Conservation (phyloP, 305 asterid genomes). For the Striga hermonthica region DNA sequence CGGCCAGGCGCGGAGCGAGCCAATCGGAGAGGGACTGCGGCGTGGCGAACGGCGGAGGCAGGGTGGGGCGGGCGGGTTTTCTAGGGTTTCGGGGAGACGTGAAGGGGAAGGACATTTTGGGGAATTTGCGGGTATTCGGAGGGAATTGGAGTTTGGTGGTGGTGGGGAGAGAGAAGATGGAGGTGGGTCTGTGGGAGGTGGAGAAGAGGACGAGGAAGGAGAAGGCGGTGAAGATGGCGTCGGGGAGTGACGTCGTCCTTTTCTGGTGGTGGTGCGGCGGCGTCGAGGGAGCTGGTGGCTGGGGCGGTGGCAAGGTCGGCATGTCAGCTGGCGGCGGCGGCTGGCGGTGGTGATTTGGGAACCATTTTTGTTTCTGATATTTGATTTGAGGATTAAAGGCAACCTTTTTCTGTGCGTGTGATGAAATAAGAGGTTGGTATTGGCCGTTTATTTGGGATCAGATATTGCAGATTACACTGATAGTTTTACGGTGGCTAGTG, state of each 20-base stretch:
- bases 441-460: slow-evolving; percentile 32
- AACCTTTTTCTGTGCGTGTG: not conserved
- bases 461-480: slow-evolving; percentile 21
- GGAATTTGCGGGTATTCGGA: slow-evolving; percentile 45
- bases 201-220: slow-evolving; percentile 67
- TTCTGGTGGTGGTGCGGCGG: slow-evolving; percentile 43
- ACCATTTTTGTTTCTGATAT: slow-evolving; percentile 18
- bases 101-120: slow-evolving; percentile 57
- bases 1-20: slow-evolving; percentile 70
- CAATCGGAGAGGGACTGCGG: slow-evolving; percentile 91
- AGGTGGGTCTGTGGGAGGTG: slow-evolving; percentile 48
- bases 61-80: slow-evolving; percentile 38
- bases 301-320: slow-evolving; percentile 43
- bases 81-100: slow-evolving; percentile 34
- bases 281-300: not conserved
- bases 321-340: slow-evolving; percentile 35
- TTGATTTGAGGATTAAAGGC: slow-evolving; percentile 21
- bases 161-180: slow-evolving; percentile 39
- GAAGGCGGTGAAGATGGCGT: slow-evolving; percentile 69
- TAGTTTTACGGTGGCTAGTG: no score
- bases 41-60: slow-evolving; percentile 54
- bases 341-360: slow-evolving; percentile 24
- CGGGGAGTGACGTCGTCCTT: slow-evolving; percentile 57
- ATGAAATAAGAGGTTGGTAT: slow-evolving; percentile 42
- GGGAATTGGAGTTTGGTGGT: slow-evolving; percentile 50